Evolutionary conservation across 345 rosid genomes (phyloP), one percentile per base, ranked within the genome.

Genomic region (Melaleuca quinquenervia): DNA sequence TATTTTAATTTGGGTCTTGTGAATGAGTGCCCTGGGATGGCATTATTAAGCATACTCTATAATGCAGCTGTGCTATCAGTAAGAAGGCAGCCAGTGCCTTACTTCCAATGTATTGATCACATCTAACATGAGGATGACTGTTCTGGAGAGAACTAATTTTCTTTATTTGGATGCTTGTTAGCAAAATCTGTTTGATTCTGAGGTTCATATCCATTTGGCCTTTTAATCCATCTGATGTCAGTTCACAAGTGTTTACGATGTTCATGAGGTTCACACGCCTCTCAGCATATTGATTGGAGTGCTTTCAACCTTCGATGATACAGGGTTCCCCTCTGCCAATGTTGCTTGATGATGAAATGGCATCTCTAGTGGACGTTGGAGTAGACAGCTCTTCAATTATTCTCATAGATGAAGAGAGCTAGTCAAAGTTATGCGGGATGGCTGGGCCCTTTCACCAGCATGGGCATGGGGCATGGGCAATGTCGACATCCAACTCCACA

Each of bases 281-380:
- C 80, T 70, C 48, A 18, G 1, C 80, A 32, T 70, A 36, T 70
- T 20, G 80, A 70, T 18, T 70, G 52, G 64, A 27, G 29, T 62
- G 50, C 52, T 22, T 60, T 26, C 44, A 45, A 20, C 26, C 51
- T 64, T 41, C 0, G 0, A 50, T 48, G 32, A 85, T 88, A 56
- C 92, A 96, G 99, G 98, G 94, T 12, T 94, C 95, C 44, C 98
- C 98, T 50, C 84, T 94, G 50, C 99, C 97, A 3, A 87, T 90
- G 85, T 70, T 93, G 87, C 91, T 97, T 50, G 96, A 93, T 70
- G 96, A 95, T 85, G 98, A 95, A 90, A 93, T 94, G 92, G 91
- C 93, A 49, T 90, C 96, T 52, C 87, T 96, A 83, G 88, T 94
- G 83, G 98, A 97, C 76, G 85, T 92, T 14, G 98, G 98, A 85